A percentile compares a stretch with the other conserved stretches of the same genome.
These are phyloP conservation scores for Protostelium mycophagum DNA, from an alignment of 78 protist genomes.

Conservation along the genomic window DNA sequence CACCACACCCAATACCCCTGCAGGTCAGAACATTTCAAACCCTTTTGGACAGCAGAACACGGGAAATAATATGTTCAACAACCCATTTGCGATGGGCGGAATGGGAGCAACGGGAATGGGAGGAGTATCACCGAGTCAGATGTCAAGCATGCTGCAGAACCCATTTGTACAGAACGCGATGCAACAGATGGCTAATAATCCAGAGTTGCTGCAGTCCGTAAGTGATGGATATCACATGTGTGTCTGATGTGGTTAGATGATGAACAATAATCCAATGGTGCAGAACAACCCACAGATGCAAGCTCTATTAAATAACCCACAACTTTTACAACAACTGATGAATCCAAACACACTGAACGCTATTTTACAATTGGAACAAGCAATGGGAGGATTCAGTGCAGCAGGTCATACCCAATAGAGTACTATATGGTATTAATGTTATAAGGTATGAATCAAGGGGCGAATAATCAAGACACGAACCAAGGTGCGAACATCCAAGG, in stretches of 20 bases:
- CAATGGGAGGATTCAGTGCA: conserved; percentile 24
- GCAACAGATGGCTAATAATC: conserved; percentile 60
- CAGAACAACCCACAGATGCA: conserved; percentile 55
- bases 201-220: conserved; percentile 56
- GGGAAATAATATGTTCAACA: too few relatives aligned
- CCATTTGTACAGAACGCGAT: conserved; percentile 62
- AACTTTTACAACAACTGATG: conserved; percentile 21
- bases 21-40: conserved; percentile 7
- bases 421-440: conserved; percentile 16
- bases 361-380: conserved; percentile 66
- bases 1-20: too few relatives aligned
- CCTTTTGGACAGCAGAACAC: too few relatives aligned
- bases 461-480: conserved; percentile 55
- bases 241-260: conserved; percentile 21
- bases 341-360: conserved; percentile 68
- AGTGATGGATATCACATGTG: background rate
- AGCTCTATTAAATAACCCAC: conserved; percentile 27
- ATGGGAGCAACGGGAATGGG: conserved; percentile 25
- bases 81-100: conserved; percentile 78
- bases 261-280: conserved; percentile 55
- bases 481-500: conserved; percentile 38
- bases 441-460: conserved; percentile 10
- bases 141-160: conserved; percentile 53
- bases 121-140: conserved; percentile 13
- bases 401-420: background rate